Base-by-base conservation (phyloP, 495 filamentous ascomycete species). In the Aspergillus indologenus region DNA sequence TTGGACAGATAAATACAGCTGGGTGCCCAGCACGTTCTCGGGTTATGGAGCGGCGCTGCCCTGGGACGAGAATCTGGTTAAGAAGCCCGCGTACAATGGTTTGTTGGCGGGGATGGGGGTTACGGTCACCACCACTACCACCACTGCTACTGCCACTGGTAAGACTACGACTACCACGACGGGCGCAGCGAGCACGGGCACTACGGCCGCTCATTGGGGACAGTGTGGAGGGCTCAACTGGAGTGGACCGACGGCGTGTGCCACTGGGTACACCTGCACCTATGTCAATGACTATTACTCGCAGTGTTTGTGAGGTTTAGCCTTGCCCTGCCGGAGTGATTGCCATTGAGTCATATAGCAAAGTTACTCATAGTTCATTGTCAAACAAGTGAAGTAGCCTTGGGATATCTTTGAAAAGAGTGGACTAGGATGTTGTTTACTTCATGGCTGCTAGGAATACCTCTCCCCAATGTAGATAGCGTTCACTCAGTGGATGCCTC, bases 1-100 rank as follows among this genome's bases (percentile, higher is more conserved):
- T 58, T 87, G 80, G 72, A 81, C 78, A 19, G 85, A 87, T 63
- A 66, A 82, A 69, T 83, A 85, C 69, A 78, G 72, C 20, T 88
- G 85, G 85, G 75, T 88, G 18, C 84, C 85, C 0, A 61, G 63
- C 23, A 73, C 74, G 0, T 88, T 88, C 64, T 56, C 74, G 34
- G 72, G 83, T 18, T 63, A 81, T 31, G 83, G 83, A 12, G 79
- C 71, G 8, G 79, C 81, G 3, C 62, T 72, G 42, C 71, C 83
- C 19, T 85, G 80, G 77, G 79, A 84, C 68, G 75, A 72, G 52
- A 75, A 84, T 53, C 78, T 81, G 22, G 69, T 54, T 3, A 81
- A 80, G 73, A 83, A 87, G 71, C 81, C 84, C 2, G 85, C 84
- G 1, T 85, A 83, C 60, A 59, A 70, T 46, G 76, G 75, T 14